Evolutionary conservation across 176 grass and related monocot species (phyloP).

Genomic region (Chloris gayana): DNA sequence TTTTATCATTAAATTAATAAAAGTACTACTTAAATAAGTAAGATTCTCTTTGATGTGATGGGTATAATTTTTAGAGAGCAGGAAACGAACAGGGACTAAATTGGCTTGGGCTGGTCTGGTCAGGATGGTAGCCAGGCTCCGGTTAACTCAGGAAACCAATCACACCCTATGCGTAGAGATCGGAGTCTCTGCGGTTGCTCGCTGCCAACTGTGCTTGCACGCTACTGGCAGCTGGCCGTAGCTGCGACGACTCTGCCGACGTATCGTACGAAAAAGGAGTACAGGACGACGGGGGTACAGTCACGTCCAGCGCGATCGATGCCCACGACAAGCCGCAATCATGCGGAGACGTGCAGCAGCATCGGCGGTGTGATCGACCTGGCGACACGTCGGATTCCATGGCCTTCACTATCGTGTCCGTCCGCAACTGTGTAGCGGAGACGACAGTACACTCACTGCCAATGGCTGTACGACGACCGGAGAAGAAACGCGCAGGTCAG

Average conservation of each 20-base stretch:
- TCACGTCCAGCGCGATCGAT: constrained; percentile 20
- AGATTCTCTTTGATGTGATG: too few species aligned
- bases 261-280: background rate
- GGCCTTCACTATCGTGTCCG: background rate
- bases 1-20: too few species aligned
- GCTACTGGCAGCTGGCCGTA: background rate
- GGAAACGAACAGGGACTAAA: too few species aligned
- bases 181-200: background rate
- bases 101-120: too few species aligned
- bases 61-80: too few species aligned
- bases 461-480: background rate
- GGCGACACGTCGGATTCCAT: constrained; percentile 10
- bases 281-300: constrained; percentile 2
- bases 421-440: background rate
- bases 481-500: too few species aligned
- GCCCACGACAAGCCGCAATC: background rate
- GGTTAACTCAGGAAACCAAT: too few species aligned
- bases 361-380: background rate
- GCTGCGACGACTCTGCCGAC: background rate
- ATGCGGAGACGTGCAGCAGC: background rate
- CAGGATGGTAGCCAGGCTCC: too few species aligned
- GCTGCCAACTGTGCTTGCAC: background rate
- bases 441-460: background rate
- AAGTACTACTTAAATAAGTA: too few species aligned
- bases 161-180: background rate